These are phyloP conservation scores for Sporisorium reilianum DNA, from an alignment of 1,284 basidiomycete genomes.

Conservation along the genomic window DNA sequence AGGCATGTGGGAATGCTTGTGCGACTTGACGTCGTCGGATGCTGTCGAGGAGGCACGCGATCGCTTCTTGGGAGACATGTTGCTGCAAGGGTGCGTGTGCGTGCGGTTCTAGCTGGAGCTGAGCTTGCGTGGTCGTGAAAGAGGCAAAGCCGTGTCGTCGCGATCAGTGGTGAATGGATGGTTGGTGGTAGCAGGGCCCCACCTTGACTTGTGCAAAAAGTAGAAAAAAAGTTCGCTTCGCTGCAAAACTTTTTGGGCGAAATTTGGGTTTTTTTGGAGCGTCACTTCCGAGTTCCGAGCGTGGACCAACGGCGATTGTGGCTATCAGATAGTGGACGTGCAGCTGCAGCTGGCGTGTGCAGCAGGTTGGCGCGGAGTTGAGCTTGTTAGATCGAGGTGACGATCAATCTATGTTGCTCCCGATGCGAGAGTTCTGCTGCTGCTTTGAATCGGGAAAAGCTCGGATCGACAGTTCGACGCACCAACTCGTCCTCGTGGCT, in stretches of 20 bases:
- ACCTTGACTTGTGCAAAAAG: background rate
- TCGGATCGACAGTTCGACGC: no score
- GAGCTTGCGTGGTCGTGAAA: no score
- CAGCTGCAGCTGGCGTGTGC: background rate
- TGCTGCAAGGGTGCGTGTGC: background rate
- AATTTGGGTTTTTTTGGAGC: background rate
- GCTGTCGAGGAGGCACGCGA: slow-evolving; percentile 43
- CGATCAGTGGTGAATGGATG: background rate
- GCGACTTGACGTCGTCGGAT: slow-evolving; percentile 30
- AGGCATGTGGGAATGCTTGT: slow-evolving; percentile 6
- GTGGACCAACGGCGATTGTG: background rate
- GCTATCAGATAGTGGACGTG: slow-evolving; percentile 8
- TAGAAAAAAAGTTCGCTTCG: slow-evolving; percentile 3
- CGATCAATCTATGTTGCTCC: no score
- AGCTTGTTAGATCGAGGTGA: no score
- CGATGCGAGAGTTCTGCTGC: no score
- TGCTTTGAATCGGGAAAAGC: no score
- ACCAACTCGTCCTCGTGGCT: background rate
- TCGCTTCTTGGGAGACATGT: slow-evolving; percentile 45
- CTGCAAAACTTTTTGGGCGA: slow-evolving; percentile 4
- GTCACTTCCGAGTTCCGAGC: background rate
- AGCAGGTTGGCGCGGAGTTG: no score
- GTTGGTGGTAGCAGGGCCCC: background rate
- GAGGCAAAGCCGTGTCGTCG: background rate
- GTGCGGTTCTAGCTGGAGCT: no score